phyloP scores from a whole-genome alignment of 2,329 filamentous ascomycete species.

The Trichoderma arundinaceum region DNA sequence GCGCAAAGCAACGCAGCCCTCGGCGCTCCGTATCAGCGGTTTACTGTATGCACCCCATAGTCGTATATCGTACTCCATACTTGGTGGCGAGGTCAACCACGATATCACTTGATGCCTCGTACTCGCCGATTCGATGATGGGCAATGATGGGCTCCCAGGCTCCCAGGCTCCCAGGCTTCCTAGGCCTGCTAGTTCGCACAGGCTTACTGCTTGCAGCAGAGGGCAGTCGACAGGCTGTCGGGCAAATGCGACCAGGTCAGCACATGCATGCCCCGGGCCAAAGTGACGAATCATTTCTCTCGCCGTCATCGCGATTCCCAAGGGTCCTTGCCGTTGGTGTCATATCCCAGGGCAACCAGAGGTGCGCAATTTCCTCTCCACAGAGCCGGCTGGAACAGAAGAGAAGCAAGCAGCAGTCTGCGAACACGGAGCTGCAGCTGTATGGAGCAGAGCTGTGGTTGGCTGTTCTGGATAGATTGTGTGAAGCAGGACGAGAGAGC shows the following conservation, averaged over 20 bases:
- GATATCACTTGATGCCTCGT: conserved; percentile 9
- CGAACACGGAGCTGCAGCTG: neutral
- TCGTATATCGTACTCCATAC: neutral
- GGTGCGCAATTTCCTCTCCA: conserved; percentile 26
- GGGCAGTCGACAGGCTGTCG: conserved; percentile 11
- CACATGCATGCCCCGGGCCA: conserved; percentile 7
- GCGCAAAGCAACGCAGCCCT: no score
- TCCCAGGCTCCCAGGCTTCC: conserved; percentile 10
- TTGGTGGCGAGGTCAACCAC: neutral
- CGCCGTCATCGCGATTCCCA: conserved; percentile 24
- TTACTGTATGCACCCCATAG: neutral
- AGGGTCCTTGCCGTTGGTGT: conserved; percentile 28
- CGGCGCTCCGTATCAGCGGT: no score
- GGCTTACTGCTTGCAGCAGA: neutral
- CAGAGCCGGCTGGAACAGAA: conserved; percentile 1
- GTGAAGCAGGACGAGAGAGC: neutral
- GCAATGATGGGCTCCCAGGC: neutral
- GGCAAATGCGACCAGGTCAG: conserved; percentile 16
- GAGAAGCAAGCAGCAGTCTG: neutral
- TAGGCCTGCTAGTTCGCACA: conserved; percentile 4
- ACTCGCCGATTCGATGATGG: conserved; percentile 24
- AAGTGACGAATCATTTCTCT: conserved; percentile 28
- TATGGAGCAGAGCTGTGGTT: neutral
- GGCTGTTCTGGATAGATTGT: conserved; percentile 19
- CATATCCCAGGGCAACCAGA: conserved; percentile 36